Percentiles rank a stretch among this genome's conserved stretches.
phyloP scores from a whole-genome alignment of 352 stramenopile species.

The Globisporangium acanthophoron region DNA sequence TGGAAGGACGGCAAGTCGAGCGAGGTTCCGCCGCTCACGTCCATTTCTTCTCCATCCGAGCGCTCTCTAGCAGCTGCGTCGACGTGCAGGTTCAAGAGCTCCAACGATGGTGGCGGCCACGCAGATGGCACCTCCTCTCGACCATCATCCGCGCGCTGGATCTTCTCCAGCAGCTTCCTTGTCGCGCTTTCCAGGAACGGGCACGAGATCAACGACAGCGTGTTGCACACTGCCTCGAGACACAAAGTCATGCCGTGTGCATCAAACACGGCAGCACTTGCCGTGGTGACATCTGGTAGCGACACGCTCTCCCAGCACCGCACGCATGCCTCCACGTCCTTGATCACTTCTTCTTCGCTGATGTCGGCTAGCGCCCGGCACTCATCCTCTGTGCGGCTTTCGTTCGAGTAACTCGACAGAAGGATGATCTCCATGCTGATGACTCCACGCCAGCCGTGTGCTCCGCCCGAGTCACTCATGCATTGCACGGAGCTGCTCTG shows the following conservation, averaged over 20 bases:
- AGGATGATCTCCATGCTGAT: slow-evolving; percentile 49
- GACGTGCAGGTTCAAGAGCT: slow-evolving; percentile 15
- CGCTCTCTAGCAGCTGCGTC: background rate
- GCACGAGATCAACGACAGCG: slow-evolving; percentile 50
- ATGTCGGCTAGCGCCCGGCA: slow-evolving; percentile 1
- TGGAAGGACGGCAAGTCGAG: slow-evolving; percentile 16
- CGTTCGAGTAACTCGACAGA: slow-evolving; percentile 26
- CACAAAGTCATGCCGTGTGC: slow-evolving; percentile 20
- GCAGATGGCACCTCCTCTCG: slow-evolving; percentile 1
- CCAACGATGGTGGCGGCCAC: slow-evolving; percentile 19
- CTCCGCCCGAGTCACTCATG: slow-evolving; percentile 36
- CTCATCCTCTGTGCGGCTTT: slow-evolving; percentile 1
- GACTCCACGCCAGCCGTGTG: slow-evolving; percentile 56
- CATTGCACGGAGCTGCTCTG: background rate
- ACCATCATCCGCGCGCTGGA: slow-evolving; percentile 10
- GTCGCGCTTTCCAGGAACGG: slow-evolving; percentile 30
- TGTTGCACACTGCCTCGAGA: slow-evolving; percentile 48
- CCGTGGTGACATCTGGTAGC: background rate
- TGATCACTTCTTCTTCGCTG: slow-evolving; percentile 30
- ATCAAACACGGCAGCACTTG: slow-evolving; percentile 29
- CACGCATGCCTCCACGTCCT: slow-evolving; percentile 47
- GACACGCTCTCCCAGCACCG: slow-evolving; percentile 17
- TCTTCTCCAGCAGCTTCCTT: slow-evolving; percentile 27
- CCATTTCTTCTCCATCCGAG: background rate
- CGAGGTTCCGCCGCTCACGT: background rate